Evolutionary conservation across 176 grass and related monocot species (phyloP).

Genomic region (Zoysia pacifica): DNA sequence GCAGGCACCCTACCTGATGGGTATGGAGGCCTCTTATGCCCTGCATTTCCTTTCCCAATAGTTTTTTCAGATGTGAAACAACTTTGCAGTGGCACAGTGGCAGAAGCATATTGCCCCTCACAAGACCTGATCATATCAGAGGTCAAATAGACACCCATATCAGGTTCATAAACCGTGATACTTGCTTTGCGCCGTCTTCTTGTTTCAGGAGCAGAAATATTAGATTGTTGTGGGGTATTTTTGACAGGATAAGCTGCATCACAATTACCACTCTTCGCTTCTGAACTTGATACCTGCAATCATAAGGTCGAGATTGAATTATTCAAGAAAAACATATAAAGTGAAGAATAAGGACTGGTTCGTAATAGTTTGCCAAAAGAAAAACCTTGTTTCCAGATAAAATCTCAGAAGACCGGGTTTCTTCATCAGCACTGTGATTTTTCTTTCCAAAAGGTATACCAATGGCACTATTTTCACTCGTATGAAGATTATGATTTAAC

Average conservation of each 20-base stretch:
- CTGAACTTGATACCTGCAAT: conserved; percentile 46
- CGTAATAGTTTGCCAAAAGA: conserved; percentile 5
- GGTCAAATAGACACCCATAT: conserved; percentile 52
- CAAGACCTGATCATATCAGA: conserved; percentile 57
- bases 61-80: conserved; percentile 54
- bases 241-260: conserved; percentile 60
- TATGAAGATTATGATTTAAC: conserved; percentile 46
- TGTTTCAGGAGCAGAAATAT: conserved; percentile 61
- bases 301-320: conserved; percentile 3
- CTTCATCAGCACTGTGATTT: conserved; percentile 39
- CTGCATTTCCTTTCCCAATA: conserved; percentile 56
- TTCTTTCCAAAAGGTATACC: conserved; percentile 44
- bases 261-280: conserved; percentile 46
- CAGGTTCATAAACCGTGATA: conserved; percentile 55
- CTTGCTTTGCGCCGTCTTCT: conserved; percentile 69
- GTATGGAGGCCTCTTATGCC: conserved; percentile 74
- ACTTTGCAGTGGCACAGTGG: conserved; percentile 41
- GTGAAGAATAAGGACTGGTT: neutral
- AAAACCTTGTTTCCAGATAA: conserved; percentile 53
- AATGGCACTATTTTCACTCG: conserved; percentile 49
- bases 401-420: conserved; percentile 47
- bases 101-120: conserved; percentile 50
- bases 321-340: conserved; percentile 30
- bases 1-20: conserved; percentile 43
- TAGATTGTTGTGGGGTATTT: conserved; percentile 45